Evolutionary conservation across 2,329 filamentous ascomycete species (phyloP), one percentile per base, ranked within the genome.

Genomic region (Claviceps sp.): DNA sequence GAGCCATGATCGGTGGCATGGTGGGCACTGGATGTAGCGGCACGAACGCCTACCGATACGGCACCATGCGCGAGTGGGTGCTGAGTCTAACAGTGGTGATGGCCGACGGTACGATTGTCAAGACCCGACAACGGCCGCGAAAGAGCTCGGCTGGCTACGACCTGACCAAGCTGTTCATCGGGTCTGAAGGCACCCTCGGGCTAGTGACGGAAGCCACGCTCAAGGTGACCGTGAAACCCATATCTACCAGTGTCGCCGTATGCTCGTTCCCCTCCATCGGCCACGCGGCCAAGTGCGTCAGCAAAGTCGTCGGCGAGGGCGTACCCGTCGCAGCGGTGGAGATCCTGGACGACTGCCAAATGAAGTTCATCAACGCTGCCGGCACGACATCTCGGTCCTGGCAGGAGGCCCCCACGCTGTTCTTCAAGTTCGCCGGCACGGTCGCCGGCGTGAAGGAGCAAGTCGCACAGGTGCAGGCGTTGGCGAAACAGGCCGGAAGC

Each of bases 11-110:
- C 60, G 89, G 89, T 53, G 89, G 89, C 52, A 89, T 89, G 85
- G 80, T 89, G 38, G 85, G 84, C 22, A 89, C 85, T 2, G 78
- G 78, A 39, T 80, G 76, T 70, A 80, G 75, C 62, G 89, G 89
- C 54, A 95, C 89, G 14, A 95, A 95, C 65, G 84, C 89, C 16
- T 95, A 94, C 71, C 78, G 89, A 53, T 95, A 95, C 66, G 90
- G 89, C 56, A 95, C 89, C 2, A 95, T 95, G 89, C 83, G 87
- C 56, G 89, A 95, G 64, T 95, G 89, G 89, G 90, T 95, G 13
- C 71, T 95, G 22, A 85, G 80, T 51, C 70, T 95, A 58, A 95
- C 89, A 0, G 87, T 95, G 4, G 89, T 95, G 11, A 76, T 95
- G 60, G 89, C 89, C 17, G 90, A 95, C 66, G 89, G 89, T 48